Base-by-base conservation (phyloP, 306 rosid genomes). In the Quercus alba region DNA sequence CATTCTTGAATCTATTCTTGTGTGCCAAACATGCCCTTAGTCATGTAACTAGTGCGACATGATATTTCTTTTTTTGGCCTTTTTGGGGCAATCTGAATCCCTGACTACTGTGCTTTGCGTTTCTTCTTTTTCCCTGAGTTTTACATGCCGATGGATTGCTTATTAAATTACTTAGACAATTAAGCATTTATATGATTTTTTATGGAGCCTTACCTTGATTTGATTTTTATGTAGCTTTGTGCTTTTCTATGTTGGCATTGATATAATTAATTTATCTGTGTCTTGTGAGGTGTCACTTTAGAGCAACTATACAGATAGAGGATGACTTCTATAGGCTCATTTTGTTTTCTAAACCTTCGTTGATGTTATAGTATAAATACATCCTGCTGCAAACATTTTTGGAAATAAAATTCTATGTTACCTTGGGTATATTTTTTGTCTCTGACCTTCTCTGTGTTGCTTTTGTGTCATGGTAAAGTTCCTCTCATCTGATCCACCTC, bases 401-500 rank as follows among this genome's bases (percentile, higher is more conserved):
- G 54, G 15, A 49, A 12, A 49, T 49, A 10, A 49, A 49, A 67
- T 67, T 35, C 72, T 35, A 15, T 62, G 68, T 33, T 61, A 18
- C 55, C 79, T 33, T 51, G 57, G 25, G 44, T 33, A 38, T 35
- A 17, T 67, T 68, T 54, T 71, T 73, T 81, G 30, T 52, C 73
- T 74, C 68, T 69, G 52, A 84, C 76, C 49, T 75, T 80, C 81
- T 74, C 70, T 44, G 59, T 70, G 75, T 81, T 8, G 31, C 82
- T 66, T 90, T 70, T 69, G 66, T 74, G 71, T 72, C 75, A 51
- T 75, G 82, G 44, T 85, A 57, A 93, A 95, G 99, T 93, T 91
- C 86, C 91, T 89, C 79, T 51, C 89, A 71, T 67, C 81, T 76
- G 46, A 41, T 41, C 46, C 46, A 41, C 85, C 83, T 77, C 96